These are phyloP conservation scores for Eucalyptus erythrocorys DNA, from an alignment of 345 rosid genomes.

Conservation along the genomic window DNA sequence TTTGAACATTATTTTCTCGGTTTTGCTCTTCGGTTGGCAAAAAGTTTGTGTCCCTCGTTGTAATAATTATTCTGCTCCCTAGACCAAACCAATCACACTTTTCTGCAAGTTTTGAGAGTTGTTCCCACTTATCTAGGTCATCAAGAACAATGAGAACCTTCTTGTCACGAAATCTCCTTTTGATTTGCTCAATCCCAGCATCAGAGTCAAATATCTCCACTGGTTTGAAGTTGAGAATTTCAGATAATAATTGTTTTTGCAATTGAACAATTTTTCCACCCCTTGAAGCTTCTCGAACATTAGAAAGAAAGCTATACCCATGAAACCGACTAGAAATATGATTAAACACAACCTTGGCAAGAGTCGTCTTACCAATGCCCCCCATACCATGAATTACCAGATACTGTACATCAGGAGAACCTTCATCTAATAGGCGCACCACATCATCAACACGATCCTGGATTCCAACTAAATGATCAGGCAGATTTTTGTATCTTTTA, in stretches of 20 bases:
- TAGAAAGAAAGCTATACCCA: not conserved
- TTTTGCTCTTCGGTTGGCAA: not conserved
- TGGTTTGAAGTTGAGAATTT: not conserved
- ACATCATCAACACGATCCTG: not conserved
- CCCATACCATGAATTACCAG: not conserved
- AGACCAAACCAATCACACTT: not conserved
- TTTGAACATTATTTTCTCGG: not conserved
- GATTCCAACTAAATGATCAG: not conserved
- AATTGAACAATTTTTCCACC: not conserved
- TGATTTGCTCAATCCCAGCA: not conserved
- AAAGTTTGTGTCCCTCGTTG: not conserved
- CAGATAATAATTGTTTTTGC: not conserved
- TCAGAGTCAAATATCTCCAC: not conserved
- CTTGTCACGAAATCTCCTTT: not conserved
- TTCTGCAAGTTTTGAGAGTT: not conserved
- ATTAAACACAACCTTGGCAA: not conserved
- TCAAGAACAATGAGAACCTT: not conserved
- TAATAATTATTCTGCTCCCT: not conserved
- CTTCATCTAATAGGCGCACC: accelerated
- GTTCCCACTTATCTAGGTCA: not conserved
- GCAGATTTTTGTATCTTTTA: not conserved
- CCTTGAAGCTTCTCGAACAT: not conserved
- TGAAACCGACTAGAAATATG: not conserved
- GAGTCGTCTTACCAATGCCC: not conserved
- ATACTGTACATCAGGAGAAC: not conserved